phyloP scores from a whole-genome alignment of 495 filamentous ascomycete genomes.

The Aspergillus nanangensis region DNA sequence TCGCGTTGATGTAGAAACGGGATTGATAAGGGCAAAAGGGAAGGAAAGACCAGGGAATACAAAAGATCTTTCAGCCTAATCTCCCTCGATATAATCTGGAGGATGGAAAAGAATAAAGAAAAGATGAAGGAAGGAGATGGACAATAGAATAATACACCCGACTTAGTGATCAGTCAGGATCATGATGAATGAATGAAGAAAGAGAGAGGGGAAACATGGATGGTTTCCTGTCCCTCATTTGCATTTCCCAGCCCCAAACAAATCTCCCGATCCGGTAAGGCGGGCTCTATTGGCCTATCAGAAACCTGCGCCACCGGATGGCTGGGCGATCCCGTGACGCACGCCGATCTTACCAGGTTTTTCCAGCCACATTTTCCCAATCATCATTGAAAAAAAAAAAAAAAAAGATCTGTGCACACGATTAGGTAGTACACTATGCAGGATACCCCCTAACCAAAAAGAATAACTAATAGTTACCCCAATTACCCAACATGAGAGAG shows the following conservation, averaged over 20 bases:
- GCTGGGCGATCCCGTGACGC: constrained; percentile 12
- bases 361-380: constrained; percentile 4
- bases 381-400: too few species aligned
- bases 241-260: constrained; percentile 36
- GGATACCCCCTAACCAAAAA: too few species aligned
- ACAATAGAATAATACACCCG: too few species aligned
- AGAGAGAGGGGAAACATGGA: constrained; percentile 20
- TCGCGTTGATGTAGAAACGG: constrained; percentile 28
- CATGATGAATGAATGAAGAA: neutral
- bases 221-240: too few species aligned
- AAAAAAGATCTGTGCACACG: too few species aligned
- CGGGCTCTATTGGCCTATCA: constrained; percentile 22
- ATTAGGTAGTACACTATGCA: too few species aligned
- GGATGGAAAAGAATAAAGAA: constrained; percentile 1
- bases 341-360: constrained; percentile 9
- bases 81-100: neutral
- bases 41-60: neutral
- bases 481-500: neutral
- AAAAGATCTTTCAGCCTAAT: too few species aligned
- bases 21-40: neutral
- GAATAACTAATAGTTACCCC: too few species aligned
- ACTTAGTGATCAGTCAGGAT: too few species aligned
- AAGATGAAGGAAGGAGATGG: neutral
- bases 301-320: constrained; percentile 23
- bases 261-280: constrained; percentile 40